These are phyloP conservation scores for Hemerocallis citrina DNA, from an alignment of 106 monocot species.

Conservation along the genomic window DNA sequence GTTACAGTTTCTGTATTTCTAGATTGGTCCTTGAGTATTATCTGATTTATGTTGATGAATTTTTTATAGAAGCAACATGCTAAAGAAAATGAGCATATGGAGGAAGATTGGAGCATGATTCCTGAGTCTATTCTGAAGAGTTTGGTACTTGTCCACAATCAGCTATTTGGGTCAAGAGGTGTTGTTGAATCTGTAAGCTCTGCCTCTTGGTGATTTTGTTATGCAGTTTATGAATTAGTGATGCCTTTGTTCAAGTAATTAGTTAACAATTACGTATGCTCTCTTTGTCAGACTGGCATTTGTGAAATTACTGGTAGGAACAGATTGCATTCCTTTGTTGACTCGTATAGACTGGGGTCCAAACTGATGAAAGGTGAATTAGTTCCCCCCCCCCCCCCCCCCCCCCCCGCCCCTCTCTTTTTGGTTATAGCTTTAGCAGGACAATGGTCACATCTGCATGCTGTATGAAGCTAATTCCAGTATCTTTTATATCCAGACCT, in stretches of 20 bases:
- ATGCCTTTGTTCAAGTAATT: too few species aligned
- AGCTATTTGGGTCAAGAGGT: constrained; percentile 47
- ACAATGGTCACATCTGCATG: not conserved
- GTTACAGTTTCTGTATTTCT: not conserved
- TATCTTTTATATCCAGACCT: constrained; percentile 34
- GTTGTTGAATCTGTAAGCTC: constrained; percentile 39
- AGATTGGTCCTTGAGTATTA: not conserved
- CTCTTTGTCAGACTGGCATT: constrained; percentile 35
- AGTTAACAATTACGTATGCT: not conserved
- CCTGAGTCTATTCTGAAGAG: constrained; percentile 53
- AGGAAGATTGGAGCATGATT: constrained; percentile 60
- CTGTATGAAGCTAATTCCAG: not conserved
- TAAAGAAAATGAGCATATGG: constrained; percentile 21
- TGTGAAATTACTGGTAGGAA: constrained; percentile 27
- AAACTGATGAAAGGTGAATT: constrained; percentile 57
- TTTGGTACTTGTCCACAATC: constrained; percentile 54
- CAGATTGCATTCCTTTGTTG: constrained; percentile 41
- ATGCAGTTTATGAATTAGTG: not conserved
- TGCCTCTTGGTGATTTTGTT: too few species aligned
- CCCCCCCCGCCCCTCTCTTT: too few species aligned
- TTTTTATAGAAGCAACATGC: constrained; percentile 32
- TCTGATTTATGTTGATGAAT: constrained; percentile 10
- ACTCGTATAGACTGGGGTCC: constrained; percentile 57
- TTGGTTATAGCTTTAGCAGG: not conserved
- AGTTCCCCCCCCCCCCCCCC: too few species aligned